These are phyloP conservation scores for Zizania palustris DNA, from an alignment of 202 grass and related monocot species.

Conservation along the genomic window DNA sequence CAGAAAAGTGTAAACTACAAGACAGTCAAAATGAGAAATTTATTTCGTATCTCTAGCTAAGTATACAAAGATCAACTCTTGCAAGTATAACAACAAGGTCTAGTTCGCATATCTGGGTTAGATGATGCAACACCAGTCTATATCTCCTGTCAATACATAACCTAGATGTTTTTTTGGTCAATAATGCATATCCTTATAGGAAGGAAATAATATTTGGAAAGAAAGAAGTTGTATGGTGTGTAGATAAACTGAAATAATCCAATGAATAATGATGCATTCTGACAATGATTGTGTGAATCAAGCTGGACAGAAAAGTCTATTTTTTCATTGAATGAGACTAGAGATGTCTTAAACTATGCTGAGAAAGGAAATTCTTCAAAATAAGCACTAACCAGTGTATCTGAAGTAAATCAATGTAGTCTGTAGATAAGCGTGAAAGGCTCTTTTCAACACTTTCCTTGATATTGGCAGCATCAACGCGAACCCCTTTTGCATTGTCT, in stretches of 20 bases:
- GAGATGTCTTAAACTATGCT: not conserved
- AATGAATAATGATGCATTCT: conserved; percentile 15
- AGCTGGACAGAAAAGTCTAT: not conserved
- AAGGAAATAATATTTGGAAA: not conserved
- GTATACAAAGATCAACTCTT: not conserved
- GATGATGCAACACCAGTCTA: not conserved
- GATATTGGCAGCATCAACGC: conserved; percentile 85
- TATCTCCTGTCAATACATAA: not conserved
- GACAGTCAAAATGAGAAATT: not conserved
- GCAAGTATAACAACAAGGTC: not conserved
- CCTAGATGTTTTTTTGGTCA: not conserved
- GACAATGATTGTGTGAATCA: not conserved
- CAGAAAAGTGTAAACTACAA: not conserved
- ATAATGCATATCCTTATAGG: not conserved
- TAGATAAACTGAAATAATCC: not conserved
- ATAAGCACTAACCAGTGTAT: conserved; percentile 78
- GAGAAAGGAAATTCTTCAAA: not conserved
- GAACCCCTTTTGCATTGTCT: conserved; percentile 56
- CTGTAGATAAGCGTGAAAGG: conserved; percentile 84
- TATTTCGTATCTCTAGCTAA: not conserved
- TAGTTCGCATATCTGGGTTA: not conserved
- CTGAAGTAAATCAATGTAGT: conserved; percentile 98
- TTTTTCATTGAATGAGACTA: no score
- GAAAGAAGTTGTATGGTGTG: not conserved
- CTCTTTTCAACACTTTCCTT: conserved; percentile 97